Conservation (phyloP, 1,139 yeast genomes). For the Pichia inconspicua region DNA sequence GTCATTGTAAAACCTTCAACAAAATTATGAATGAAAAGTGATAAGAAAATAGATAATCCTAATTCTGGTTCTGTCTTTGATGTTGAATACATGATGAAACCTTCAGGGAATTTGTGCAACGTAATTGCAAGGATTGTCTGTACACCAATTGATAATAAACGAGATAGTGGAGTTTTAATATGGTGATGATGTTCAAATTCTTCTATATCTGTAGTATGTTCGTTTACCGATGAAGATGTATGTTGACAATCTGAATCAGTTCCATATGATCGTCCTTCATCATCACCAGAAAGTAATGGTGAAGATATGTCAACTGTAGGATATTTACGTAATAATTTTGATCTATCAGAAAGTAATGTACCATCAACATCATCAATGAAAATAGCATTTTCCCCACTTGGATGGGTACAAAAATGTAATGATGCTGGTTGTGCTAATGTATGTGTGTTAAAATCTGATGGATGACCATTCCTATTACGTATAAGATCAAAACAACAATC, state of each 20-base stretch:
- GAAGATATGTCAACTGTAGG: conserved; percentile 27
- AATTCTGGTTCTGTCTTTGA: conserved; percentile 63
- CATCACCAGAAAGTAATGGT: conserved; percentile 19
- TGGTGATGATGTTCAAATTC: conserved; percentile 49
- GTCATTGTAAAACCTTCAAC: conserved; percentile 97
- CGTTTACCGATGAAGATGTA: neutral
- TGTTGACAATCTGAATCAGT: neutral
- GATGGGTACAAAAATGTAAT: conserved; percentile 27
- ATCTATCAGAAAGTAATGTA: conserved; percentile 20
- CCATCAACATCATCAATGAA: conserved; percentile 23
- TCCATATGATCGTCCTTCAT: neutral
- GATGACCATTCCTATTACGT: neutral
- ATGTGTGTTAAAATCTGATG: neutral
- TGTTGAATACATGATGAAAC: conserved; percentile 79
- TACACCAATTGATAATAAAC: conserved; percentile 73
- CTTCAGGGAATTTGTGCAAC: conserved; percentile 90
- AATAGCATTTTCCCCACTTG: conserved; percentile 26
- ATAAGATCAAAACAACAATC: conserved; percentile 21
- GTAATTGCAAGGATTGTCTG: conserved; percentile 87
- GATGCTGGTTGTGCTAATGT: conserved; percentile 7
- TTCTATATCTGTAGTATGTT: neutral
- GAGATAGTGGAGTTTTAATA: conserved; percentile 66
- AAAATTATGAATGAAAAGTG: conserved; percentile 80
- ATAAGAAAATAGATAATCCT: conserved; percentile 75
- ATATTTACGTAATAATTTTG: conserved; percentile 20